Percentiles rank a stretch among this genome's conserved stretches.
Conservation (phyloP, 2,329 filamentous ascomycete genomes). For the Plectosphaerella sp. region DNA sequence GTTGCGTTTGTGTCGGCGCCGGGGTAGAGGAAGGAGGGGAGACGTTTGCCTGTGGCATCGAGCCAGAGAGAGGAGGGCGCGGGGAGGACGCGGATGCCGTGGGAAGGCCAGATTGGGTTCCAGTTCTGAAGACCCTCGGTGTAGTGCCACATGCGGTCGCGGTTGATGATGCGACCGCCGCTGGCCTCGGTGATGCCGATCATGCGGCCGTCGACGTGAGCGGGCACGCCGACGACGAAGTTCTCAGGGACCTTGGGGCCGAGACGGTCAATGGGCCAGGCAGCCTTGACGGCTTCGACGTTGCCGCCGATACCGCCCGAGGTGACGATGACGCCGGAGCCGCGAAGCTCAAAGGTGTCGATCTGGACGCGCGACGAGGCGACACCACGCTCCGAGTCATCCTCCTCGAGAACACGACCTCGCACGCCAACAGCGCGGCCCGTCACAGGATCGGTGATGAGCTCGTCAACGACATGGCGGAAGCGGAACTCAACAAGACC, state of each 20-base stretch:
- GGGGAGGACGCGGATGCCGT: slow-evolving; percentile 57
- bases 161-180: slow-evolving; percentile 54
- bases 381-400: slow-evolving; percentile 45
- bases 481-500: slow-evolving; percentile 52
- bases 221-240: slow-evolving; percentile 58
- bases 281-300: slow-evolving; percentile 53
- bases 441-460: slow-evolving; percentile 44
- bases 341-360: slow-evolving; percentile 48
- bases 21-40: slow-evolving; percentile 53
- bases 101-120: slow-evolving; percentile 56
- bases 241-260: slow-evolving; percentile 50
- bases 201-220: slow-evolving; percentile 62
- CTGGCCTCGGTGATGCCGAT: slow-evolving; percentile 48
- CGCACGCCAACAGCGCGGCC: slow-evolving; percentile 49
- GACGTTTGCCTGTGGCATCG: slow-evolving; percentile 53
- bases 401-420: slow-evolving; percentile 47
- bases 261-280: slow-evolving; percentile 53
- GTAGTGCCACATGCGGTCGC: slow-evolving; percentile 64
- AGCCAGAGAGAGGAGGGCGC: slow-evolving; percentile 60
- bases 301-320: slow-evolving; percentile 59
- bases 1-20: slow-evolving; percentile 55
- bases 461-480: slow-evolving; percentile 52
- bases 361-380: slow-evolving; percentile 43
- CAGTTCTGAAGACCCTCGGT: slow-evolving; percentile 59
- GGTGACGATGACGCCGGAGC: slow-evolving; percentile 48